Percentiles rank a stretch among this genome's conserved stretches.
Conservation (phyloP, 345 rosid genomes). For the Mallotus nudiflorus region DNA sequence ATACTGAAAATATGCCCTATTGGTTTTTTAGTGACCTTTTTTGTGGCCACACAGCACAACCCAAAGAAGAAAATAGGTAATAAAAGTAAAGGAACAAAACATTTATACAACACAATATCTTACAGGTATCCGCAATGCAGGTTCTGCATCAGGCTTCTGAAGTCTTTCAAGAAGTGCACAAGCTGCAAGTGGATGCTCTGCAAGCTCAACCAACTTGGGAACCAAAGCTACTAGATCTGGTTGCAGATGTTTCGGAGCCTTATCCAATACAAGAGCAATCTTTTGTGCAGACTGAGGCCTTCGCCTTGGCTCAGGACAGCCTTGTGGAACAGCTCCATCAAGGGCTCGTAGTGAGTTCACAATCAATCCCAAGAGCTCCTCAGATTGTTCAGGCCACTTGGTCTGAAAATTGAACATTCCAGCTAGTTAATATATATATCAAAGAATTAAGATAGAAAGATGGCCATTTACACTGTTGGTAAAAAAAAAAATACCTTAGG, state of each 20-base stretch:
- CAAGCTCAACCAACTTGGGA: constrained; percentile 96
- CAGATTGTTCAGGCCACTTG: constrained; percentile 98
- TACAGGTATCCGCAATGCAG: constrained; percentile 78
- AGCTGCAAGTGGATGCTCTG: constrained; percentile 95
- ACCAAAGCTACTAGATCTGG: constrained; percentile 86
- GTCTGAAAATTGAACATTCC: constrained; percentile 54
- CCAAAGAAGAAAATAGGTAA: constrained; percentile 8
- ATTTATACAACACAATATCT: constrained; percentile 38
- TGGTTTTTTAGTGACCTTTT: neutral
- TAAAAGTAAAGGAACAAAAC: constrained; percentile 9
- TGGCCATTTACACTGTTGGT: constrained; percentile 15
- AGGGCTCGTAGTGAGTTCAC: constrained; percentile 91
- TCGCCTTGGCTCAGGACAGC: constrained; percentile 92
- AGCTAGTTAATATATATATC: constrained; percentile 26
- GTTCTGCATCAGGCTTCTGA: constrained; percentile 84
- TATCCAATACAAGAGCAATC: constrained; percentile 89
- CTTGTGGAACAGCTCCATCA: constrained; percentile 93
- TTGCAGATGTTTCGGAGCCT: constrained; percentile 92
- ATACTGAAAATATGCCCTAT: neutral
- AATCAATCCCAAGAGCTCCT: constrained; percentile 95
- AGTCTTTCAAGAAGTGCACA: constrained; percentile 84
- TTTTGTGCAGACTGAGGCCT: constrained; percentile 94
- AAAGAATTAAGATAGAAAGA: constrained; percentile 21
- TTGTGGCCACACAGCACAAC: neutral
- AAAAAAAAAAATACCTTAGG: constrained; percentile 58